Conservation (phyloP, 805 yeast species). For the Teunomyces gatunensis region DNA sequence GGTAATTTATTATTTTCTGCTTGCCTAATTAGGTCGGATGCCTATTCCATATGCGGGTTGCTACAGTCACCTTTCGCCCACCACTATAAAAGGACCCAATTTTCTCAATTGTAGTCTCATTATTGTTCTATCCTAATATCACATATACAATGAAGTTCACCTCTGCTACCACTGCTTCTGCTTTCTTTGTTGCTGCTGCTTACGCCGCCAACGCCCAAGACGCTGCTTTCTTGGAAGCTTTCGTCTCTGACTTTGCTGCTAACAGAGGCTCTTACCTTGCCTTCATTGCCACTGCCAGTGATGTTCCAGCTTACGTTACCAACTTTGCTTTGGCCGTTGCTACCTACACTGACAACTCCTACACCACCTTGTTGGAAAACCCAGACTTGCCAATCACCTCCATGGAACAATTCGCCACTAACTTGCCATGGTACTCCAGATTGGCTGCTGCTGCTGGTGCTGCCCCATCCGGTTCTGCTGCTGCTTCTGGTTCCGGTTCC, state of each 20-base stretch:
- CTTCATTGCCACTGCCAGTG: slow-evolving; percentile 25
- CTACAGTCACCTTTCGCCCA: not conserved
- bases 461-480: slow-evolving; percentile 6
- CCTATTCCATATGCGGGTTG: not conserved
- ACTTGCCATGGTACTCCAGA: slow-evolving; percentile 37
- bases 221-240: slow-evolving; percentile 32
- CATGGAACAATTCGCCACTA: slow-evolving; percentile 32
- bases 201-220: slow-evolving; percentile 17
- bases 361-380: slow-evolving; percentile 38
- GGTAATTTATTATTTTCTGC: slow-evolving; percentile 1
- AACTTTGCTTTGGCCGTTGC: slow-evolving; percentile 27
- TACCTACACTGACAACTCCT: slow-evolving; percentile 45
- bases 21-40: not conserved
- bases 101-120: not conserved
- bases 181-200: slow-evolving; percentile 15
- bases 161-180: slow-evolving; percentile 10
- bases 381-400: slow-evolving; percentile 19
- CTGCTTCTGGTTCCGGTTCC: slow-evolving; percentile 12
- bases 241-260: slow-evolving; percentile 33
- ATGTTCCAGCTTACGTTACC: slow-evolving; percentile 27
- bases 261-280: slow-evolving; percentile 30
- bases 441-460: slow-evolving; percentile 10
- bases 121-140: not conserved
- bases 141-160: slow-evolving; percentile 19
- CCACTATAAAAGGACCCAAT: not conserved